Conservation (phyloP, 2,329 filamentous ascomycete species). For the Xylariaceae sp. region DNA sequence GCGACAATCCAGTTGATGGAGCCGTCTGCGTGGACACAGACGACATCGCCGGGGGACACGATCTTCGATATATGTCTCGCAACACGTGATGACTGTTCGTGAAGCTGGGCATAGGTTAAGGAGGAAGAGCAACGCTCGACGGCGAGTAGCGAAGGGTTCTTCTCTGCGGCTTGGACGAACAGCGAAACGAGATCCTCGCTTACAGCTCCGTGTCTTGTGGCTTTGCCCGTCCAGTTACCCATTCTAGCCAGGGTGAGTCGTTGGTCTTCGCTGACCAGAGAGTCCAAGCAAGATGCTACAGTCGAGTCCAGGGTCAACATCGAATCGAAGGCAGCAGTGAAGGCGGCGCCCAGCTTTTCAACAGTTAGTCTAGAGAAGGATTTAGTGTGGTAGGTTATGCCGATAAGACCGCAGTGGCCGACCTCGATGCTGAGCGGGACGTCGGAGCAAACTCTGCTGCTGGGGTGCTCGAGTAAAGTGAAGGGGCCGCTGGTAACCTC, state of each 20-base stretch:
- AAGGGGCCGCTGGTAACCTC: background rate
- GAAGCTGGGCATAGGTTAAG: conserved; percentile 10
- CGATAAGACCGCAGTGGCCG: background rate
- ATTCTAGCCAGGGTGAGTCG: background rate
- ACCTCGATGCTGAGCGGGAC: background rate
- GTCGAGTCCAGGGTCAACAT: background rate
- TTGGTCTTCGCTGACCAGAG: background rate
- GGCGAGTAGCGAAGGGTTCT: background rate
- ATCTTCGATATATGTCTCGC: conserved; percentile 5
- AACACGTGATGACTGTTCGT: background rate
- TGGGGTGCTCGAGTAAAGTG: background rate
- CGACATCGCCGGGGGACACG: conserved; percentile 24
- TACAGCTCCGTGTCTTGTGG: background rate
- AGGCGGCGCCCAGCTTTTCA: background rate
- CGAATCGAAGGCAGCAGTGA: background rate
- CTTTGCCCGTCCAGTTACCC: background rate
- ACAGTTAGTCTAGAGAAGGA: background rate
- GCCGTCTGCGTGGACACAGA: conserved; percentile 32
- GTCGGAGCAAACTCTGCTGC: background rate
- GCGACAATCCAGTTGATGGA: conserved; percentile 33
- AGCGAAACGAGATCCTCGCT: background rate
- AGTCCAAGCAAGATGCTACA: background rate
- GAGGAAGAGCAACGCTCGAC: conserved; percentile 4
- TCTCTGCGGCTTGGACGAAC: background rate
- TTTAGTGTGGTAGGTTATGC: background rate